phyloP scores from a whole-genome alignment of 2,329 filamentous ascomycete species.

The Botryotinia narcissicola region DNA sequence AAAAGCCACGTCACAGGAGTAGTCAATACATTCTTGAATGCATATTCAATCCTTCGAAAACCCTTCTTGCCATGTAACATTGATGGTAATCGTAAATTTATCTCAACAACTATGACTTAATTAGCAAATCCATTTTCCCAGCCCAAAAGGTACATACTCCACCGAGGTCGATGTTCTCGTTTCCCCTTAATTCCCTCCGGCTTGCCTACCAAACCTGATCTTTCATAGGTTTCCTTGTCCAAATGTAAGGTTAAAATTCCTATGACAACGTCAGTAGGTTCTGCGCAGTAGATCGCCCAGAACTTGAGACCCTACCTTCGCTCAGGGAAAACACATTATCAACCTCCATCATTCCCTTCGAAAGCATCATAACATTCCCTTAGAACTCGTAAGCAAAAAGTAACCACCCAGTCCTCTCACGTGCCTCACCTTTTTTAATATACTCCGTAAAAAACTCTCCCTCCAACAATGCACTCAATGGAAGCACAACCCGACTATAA shows the following conservation, averaged over 20 bases:
- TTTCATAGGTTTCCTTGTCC: constrained; percentile 78
- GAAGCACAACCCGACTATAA: constrained; percentile 71
- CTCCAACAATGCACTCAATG: constrained; percentile 67
- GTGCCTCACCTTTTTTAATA: constrained; percentile 58
- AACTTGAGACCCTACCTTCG: constrained; percentile 52
- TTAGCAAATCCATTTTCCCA: constrained; percentile 34
- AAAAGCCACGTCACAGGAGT: constrained; percentile 74
- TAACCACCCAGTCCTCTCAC: not conserved
- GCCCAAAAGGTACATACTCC: constrained; percentile 52
- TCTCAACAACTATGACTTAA: constrained; percentile 61
- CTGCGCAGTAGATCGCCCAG: too few species aligned
- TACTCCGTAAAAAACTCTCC: constrained; percentile 79
- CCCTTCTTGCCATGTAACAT: constrained; percentile 59
- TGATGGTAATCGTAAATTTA: constrained; percentile 68
- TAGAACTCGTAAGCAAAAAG: constrained; percentile 38
- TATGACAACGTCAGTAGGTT: constrained; percentile 36
- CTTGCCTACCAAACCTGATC: constrained; percentile 74
- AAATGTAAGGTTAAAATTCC: constrained; percentile 74
- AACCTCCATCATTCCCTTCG: constrained; percentile 66
- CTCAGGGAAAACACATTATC: constrained; percentile 71
- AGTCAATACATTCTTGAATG: constrained; percentile 66
- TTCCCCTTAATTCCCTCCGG: constrained; percentile 58
- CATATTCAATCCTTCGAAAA: constrained; percentile 36
- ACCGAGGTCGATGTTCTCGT: constrained; percentile 65
- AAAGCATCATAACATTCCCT: constrained; percentile 83